Base-by-base conservation (phyloP, 495 filamentous ascomycete genomes). In the Tuber calosporum region DNA sequence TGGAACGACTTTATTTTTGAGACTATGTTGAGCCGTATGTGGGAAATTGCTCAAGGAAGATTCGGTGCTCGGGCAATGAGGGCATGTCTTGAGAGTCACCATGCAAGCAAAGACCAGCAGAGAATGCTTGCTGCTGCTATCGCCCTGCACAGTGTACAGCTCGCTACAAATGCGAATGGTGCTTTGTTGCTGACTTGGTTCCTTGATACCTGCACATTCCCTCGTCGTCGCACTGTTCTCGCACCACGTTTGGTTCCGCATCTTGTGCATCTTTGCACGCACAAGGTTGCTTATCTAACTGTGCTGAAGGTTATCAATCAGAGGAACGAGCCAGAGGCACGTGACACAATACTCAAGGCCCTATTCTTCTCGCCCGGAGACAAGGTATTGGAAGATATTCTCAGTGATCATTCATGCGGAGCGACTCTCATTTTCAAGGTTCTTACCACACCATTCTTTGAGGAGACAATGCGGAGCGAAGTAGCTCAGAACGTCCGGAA, bases 281-380 rank as follows among this genome's bases (percentile, higher is more conserved):
- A 99, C 85, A 99, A 99, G 85, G 95, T 99, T 74, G 95, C 95
- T 0, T 99, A 98, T 78, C 86, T 98, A 73, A 99, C 95, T 2
- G 95, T 99, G 30, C 85, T 99, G 69, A 99, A 99, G 85, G 93
- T 98, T 43, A 97, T 99, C 83, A 99, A 99, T 83, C 95, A 99
- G 82, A 92, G 94, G 79, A 92, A 94, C 68, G 95, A 99, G 84
- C 86, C 91, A 2, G 94, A 97, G 70, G 95, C 95, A 6, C 88
- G 96, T n/a, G 94, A 98, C 79, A 91, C 88, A 38, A 91, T 99
- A 58, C 86, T 98, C 68, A 90, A 92, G 81, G 94, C 96, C 37
- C 84, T 99, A 39, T 99, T 99, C 88, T 97, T 97, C 84, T 94
- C 93, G 45, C 89, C 89, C 4, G 91, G 93, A 74, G 93, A 97